Conservation (phyloP, 495 filamentous ascomycete genomes). For the Trypethelium eluteriae region DNA sequence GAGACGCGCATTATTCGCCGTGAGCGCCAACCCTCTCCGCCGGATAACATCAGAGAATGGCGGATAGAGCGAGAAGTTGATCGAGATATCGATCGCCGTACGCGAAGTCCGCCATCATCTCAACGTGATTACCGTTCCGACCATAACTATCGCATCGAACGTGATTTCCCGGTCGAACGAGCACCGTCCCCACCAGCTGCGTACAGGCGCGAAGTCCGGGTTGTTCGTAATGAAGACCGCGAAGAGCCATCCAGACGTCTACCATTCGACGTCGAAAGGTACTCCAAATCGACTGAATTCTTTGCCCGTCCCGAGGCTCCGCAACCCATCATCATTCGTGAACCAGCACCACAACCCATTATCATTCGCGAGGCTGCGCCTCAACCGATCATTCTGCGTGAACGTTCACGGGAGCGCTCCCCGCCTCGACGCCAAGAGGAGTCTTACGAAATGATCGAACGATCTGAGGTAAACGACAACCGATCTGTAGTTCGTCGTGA, state of each 20-base stretch:
- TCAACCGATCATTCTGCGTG: constrained; percentile 55
- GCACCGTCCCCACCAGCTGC: constrained; percentile 23
- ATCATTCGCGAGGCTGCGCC: constrained; percentile 68
- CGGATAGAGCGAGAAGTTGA: constrained; percentile 22
- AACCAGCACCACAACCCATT: constrained; percentile 57
- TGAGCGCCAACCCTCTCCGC: constrained; percentile 22
- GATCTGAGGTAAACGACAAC: constrained; percentile 47
- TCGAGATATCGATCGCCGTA: constrained; percentile 14
- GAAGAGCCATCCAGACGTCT: constrained; percentile 14
- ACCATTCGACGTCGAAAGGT: constrained; percentile 49
- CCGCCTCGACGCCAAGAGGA: constrained; percentile 23
- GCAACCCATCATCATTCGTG: constrained; percentile 61
- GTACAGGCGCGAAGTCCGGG: constrained; percentile 29
- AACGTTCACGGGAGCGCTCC: constrained; percentile 26
- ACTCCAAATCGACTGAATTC: constrained; percentile 61
- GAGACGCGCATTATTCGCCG: constrained; percentile 33
- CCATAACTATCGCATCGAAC: constrained; percentile 31
- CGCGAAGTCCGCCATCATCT: constrained; percentile 15
- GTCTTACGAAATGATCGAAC: constrained; percentile 60
- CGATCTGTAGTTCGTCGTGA: constrained; percentile 41
- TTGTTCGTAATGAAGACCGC: constrained; percentile 33
- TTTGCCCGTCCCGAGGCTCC: constrained; percentile 48
- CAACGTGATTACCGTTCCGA: constrained; percentile 15
- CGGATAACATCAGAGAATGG: constrained; percentile 9
- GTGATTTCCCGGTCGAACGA: constrained; percentile 21